Evolutionary conservation across 257 asterid genomes (phyloP).

Genomic region (Mitragyna speciosa): DNA sequence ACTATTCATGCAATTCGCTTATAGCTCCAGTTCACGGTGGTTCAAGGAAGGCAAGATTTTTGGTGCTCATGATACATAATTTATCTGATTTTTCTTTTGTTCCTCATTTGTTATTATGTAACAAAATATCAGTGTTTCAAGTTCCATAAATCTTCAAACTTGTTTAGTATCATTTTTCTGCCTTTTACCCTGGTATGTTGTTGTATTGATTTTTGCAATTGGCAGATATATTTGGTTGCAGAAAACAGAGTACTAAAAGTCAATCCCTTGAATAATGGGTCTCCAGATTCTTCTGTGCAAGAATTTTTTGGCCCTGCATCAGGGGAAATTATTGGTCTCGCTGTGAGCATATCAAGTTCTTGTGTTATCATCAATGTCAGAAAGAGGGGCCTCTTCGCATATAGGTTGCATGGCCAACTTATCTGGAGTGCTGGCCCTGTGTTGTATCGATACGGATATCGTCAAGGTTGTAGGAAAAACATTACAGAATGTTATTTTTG

Average conservation of each 20-base stretch:
- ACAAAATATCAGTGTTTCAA: too few relatives aligned
- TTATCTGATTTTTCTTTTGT: not conserved
- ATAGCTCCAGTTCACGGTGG: conserved; percentile 77
- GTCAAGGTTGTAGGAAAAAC: conserved; percentile 79
- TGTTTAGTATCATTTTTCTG: too few relatives aligned
- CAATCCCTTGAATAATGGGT: conserved; percentile 43
- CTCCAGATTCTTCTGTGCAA: conserved; percentile 54
- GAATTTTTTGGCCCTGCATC: conserved; percentile 61
- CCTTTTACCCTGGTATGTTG: not conserved
- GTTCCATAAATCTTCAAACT: too few relatives aligned
- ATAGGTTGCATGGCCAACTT: conserved; percentile 56
- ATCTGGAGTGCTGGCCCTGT: conserved; percentile 89
- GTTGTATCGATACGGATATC: conserved; percentile 73
- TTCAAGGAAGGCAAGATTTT: conserved; percentile 58
- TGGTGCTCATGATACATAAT: not conserved
- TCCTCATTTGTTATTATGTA: too few relatives aligned
- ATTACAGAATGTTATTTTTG: conserved; percentile 63
- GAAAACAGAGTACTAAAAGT: conserved; percentile 71
- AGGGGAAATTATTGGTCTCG: conserved; percentile 70
- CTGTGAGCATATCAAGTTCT: conserved; percentile 70
- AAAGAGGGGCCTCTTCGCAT: conserved; percentile 74
- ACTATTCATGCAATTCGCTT: conserved; percentile 50
- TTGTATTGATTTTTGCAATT: not conserved
- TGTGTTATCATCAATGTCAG: conserved; percentile 57
- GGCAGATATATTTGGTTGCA: conserved; percentile 91